Base-by-base conservation (phyloP, 2,329 filamentous ascomycete species). In the Phaeoacremonium minimum region DNA sequence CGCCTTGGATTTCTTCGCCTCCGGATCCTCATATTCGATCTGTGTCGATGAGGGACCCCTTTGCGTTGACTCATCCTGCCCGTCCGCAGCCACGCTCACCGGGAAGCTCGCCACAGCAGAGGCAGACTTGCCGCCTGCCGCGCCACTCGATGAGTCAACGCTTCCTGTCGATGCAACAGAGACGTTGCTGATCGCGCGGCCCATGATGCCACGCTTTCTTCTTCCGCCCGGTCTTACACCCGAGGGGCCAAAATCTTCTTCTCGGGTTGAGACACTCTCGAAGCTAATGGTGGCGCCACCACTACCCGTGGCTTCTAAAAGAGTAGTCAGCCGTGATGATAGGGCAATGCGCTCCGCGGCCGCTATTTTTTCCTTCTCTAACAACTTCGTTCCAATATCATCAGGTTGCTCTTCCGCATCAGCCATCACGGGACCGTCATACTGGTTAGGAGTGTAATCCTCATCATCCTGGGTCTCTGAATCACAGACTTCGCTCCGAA, bases 151-250 rank as follows among this genome's bases (percentile, higher is more conserved):
- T 0, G 63, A 61, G 15, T 70, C 68, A 13, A 58, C 60, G 36
- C 71, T 69, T 30, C 56, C 62, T 35, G 59, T 70, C 36, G 72
- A 76, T 5, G 63, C 61, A 2, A 67, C 68, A 3, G 75, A 80
- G 4, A 66, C 66, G 48, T 79, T 80, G 57, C 75, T 79, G 18
- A 73, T 56, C 4, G 74, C 77, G 9, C 77, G 71, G 5, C 77
- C 77, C 4, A 81, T 59, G 38, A 81, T 71, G 36, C 69, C 63
- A 9, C 73, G 69, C 35, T 66, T 61, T 2, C 66, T 59, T 13
- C 59, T 55, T 13, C 28, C 34, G 18, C 34, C 30, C 13, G 38
- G 34, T 30, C 35, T 33, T 28, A 22, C 38, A 30, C 17, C 40
- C 38, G 18, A 4, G 45, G 37, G n/a, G 40, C 40, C 43, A n/a